Conservation (phyloP, 2,329 filamentous ascomycete species). For the Aspergillus calidoustus region DNA sequence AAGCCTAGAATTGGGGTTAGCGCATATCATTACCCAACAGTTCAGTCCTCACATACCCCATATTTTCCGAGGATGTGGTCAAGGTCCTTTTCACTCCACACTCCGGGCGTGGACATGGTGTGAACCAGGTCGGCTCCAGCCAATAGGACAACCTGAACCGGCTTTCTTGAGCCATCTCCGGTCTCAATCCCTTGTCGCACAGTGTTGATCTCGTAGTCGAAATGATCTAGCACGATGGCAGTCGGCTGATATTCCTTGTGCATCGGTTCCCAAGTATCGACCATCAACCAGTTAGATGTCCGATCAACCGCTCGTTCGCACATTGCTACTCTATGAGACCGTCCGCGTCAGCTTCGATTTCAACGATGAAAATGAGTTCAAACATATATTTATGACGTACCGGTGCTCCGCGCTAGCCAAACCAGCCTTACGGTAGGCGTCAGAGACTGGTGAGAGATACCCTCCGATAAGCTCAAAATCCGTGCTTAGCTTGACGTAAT, state of each 20-base stretch:
- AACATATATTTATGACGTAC: slow-evolving; percentile 37
- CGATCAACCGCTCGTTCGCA: slow-evolving; percentile 76
- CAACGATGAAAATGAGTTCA: background rate
- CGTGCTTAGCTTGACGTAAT: slow-evolving; percentile 75
- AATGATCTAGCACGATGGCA: slow-evolving; percentile 86
- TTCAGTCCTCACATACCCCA: slow-evolving; percentile 53
- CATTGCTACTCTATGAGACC: slow-evolving; percentile 72
- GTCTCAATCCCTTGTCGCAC: slow-evolving; percentile 74
- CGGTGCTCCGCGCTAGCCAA: slow-evolving; percentile 74
- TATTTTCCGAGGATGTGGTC: slow-evolving; percentile 85
- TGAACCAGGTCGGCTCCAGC: slow-evolving; percentile 77
- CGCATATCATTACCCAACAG: background rate
- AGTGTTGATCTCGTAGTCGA: slow-evolving; percentile 85
- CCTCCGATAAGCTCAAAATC: slow-evolving; percentile 85
- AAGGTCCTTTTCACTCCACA: slow-evolving; percentile 85
- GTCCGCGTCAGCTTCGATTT: slow-evolving; percentile 1
- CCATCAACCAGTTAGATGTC: slow-evolving; percentile 79
- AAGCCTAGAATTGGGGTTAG: slow-evolving; percentile 53
- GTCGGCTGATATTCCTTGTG: slow-evolving; percentile 86
- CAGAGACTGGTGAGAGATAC: slow-evolving; percentile 78
- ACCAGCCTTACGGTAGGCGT: slow-evolving; percentile 79
- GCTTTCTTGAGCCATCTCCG: slow-evolving; percentile 66
- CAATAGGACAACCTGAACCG: slow-evolving; percentile 76
- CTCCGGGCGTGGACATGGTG: slow-evolving; percentile 71
- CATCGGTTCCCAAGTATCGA: slow-evolving; percentile 87